phyloP scores from a whole-genome alignment of 202 grass and related monocot species.

The Hordeum pubiflorum region DNA sequence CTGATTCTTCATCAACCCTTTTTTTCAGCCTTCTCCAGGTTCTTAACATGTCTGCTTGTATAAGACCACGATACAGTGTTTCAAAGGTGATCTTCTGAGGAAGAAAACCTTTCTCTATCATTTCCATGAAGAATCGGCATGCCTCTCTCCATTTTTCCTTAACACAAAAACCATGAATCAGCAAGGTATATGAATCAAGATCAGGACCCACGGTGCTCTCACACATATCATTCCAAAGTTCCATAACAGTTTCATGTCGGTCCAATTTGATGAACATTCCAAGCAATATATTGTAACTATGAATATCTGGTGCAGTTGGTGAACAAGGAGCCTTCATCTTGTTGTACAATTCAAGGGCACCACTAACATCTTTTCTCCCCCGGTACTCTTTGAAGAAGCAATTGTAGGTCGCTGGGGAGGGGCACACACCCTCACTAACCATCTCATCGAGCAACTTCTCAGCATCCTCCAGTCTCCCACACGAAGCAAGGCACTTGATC shows the following conservation, averaged over 20 bases:
- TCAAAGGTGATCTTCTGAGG: conserved; percentile 85
- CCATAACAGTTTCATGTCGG: conserved; percentile 30
- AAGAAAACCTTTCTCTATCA: conserved; percentile 96
- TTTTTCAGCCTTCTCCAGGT: conserved; percentile 92
- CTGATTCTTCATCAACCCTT: conserved; percentile 82
- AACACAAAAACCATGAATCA: conserved; percentile 68
- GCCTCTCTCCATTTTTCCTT: conserved; percentile 79
- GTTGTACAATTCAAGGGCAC: conserved; percentile 59
- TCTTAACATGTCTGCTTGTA: conserved; percentile 84
- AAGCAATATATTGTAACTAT: conserved; percentile 81
- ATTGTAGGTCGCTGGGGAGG: conserved; percentile 68
- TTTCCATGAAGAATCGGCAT: conserved; percentile 94
- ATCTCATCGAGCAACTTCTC: conserved; percentile 74
- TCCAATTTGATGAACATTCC: conserved; percentile 82
- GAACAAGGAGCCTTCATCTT: conserved; percentile 67
- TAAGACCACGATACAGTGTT: conserved; percentile 72
- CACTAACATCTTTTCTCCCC: conserved; percentile 64
- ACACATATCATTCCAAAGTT: conserved; percentile 82
- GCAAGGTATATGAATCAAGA: conserved; percentile 83
- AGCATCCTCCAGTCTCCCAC: conserved; percentile 72
- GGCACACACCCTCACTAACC: conserved; percentile 51
- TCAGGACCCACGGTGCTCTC: conserved; percentile 66
- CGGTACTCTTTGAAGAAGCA: conserved; percentile 95
- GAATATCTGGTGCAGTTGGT: conserved; percentile 50
- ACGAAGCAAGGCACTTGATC: conserved; percentile 83